phyloP scores from a whole-genome alignment of 2,329 filamentous ascomycete genomes.

The Botryotinia calthae region DNA sequence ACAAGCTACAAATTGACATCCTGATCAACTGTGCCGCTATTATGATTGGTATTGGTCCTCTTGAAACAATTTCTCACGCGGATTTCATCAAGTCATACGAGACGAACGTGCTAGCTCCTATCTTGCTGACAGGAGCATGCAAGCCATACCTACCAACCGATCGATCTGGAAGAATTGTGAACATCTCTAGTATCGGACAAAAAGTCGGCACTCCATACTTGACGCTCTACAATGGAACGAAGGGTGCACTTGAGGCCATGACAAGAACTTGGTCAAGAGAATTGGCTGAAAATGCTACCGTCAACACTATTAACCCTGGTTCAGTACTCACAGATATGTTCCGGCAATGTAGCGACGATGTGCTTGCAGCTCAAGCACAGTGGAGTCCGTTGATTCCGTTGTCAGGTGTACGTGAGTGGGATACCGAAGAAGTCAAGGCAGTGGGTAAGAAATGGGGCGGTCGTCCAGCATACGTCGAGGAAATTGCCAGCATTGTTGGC shows the following conservation, averaged over 20 bases:
- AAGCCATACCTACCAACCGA: conserved; percentile 65
- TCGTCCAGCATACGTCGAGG: conserved; percentile 21
- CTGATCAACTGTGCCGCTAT: conserved; percentile 81
- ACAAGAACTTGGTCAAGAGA: conserved; percentile 40
- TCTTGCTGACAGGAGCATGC: conserved; percentile 71
- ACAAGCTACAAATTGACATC: conserved; percentile 69
- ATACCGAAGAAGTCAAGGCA: conserved; percentile 21
- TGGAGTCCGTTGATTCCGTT: conserved; percentile 21
- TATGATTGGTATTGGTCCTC: conserved; percentile 56
- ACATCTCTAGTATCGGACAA: conserved; percentile 56
- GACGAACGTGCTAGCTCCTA: conserved; percentile 76
- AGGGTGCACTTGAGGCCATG: conserved; percentile 64
- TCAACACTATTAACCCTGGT: conserved; percentile 19
- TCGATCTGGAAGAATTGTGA: conserved; percentile 61
- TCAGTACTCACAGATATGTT: conserved; percentile 21
- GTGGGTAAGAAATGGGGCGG: conserved; percentile 20
- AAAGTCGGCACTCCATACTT: conserved; percentile 56
- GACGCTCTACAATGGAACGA: conserved; percentile 60
- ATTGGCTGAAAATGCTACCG: conserved; percentile 18
- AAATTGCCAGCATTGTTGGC: conserved; percentile 22
- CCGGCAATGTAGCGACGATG: conserved; percentile 22
- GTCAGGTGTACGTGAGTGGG: conserved; percentile 21
- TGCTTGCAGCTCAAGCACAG: conserved; percentile 21
- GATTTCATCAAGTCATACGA: conserved; percentile 71
- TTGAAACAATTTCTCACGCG: conserved; percentile 57